phyloP scores from a whole-genome alignment of 2,329 filamentous ascomycete genomes.

The Botryotinia globosa region DNA sequence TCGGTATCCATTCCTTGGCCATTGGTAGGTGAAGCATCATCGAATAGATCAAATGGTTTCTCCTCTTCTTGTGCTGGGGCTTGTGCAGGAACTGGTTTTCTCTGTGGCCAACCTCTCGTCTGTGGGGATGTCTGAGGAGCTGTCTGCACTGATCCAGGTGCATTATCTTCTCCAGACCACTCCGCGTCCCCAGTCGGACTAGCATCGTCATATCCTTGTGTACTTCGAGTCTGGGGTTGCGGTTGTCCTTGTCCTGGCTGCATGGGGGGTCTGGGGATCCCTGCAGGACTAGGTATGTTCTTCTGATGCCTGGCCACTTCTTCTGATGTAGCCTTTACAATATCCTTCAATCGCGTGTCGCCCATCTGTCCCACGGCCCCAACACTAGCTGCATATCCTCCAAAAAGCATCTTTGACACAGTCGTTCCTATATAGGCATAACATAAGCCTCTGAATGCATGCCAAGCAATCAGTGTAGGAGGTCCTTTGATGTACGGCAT shows the following conservation, averaged over 20 bases:
- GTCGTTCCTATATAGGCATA: slow-evolving; percentile 31
- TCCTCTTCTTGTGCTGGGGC: slow-evolving; percentile 22
- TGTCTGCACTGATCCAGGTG: slow-evolving; percentile 6
- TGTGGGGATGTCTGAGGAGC: background rate
- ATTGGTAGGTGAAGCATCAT: slow-evolving; percentile 36
- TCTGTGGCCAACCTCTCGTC: background rate
- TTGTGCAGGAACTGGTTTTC: background rate
- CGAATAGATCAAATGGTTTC: slow-evolving; percentile 31
- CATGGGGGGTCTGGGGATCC: slow-evolving; percentile 7
- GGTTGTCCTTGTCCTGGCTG: slow-evolving; percentile 17
- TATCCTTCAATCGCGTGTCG: slow-evolving; percentile 34
- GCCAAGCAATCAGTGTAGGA: slow-evolving; percentile 29
- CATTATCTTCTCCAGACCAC: slow-evolving; percentile 24
- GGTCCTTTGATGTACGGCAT: slow-evolving; percentile 24
- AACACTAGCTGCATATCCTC: slow-evolving; percentile 32
- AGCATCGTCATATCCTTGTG: slow-evolving; percentile 27
- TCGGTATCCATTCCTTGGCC: slow-evolving; percentile 26
- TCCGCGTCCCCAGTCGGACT: slow-evolving; percentile 33
- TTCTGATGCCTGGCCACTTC: slow-evolving; percentile 17
- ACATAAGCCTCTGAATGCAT: slow-evolving; percentile 26
- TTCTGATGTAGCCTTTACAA: slow-evolving; percentile 21
- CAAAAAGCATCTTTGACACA: slow-evolving; percentile 29
- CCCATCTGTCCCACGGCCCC: slow-evolving; percentile 30
- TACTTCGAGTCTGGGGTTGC: slow-evolving; percentile 22
- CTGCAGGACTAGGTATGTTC: slow-evolving; percentile 1